These are phyloP conservation scores for Paramecium biaurelia DNA, from an alignment of 73 alveolate genomes.

Conservation along the genomic window DNA sequence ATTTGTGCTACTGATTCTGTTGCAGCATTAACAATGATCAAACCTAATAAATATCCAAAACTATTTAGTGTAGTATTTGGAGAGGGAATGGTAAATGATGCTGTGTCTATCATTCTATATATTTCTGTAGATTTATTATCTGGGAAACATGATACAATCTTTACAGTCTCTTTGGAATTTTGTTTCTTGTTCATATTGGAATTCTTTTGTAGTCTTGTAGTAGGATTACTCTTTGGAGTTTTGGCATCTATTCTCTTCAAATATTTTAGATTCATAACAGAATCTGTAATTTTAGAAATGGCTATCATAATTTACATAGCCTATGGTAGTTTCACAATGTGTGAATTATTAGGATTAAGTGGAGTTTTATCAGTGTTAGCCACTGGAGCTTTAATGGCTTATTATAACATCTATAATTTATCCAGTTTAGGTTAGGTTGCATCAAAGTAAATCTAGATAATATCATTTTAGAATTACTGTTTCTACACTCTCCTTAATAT, in stretches of 20 bases:
- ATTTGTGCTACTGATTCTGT: conserved; percentile 93
- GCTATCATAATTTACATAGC: conserved; percentile 85
- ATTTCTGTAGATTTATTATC: conserved; percentile 33
- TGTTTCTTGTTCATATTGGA: conserved; percentile 1
- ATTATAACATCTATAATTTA: conserved; percentile 90
- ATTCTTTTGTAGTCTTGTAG: conserved; percentile 48
- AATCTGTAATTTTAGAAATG: conserved; percentile 83
- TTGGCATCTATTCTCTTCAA: conserved; percentile 69
- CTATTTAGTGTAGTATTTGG: conserved; percentile 92
- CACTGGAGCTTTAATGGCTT: conserved; percentile 91
- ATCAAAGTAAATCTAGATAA: neutral
- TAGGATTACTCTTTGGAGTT: conserved; percentile 51
- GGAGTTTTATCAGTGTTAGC: conserved; percentile 91
- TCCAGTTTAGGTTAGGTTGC: conserved; percentile 59
- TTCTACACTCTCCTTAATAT: conserved; percentile 14
- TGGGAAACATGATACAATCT: neutral
- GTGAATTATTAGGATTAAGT: conserved; percentile 88
- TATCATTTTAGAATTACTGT: conserved; percentile 25
- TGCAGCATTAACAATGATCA: conserved; percentile 89
- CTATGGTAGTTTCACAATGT: conserved; percentile 80
- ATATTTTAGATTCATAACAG: conserved; percentile 61
- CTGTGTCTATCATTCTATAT: conserved; percentile 90
- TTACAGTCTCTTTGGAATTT: conserved; percentile 13
- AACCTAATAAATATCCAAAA: conserved; percentile 85
- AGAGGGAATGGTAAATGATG: conserved; percentile 95